These are phyloP conservation scores for Ilyonectria mors-panacis DNA, from an alignment of 2,329 filamentous ascomycete species.

Conservation along the genomic window DNA sequence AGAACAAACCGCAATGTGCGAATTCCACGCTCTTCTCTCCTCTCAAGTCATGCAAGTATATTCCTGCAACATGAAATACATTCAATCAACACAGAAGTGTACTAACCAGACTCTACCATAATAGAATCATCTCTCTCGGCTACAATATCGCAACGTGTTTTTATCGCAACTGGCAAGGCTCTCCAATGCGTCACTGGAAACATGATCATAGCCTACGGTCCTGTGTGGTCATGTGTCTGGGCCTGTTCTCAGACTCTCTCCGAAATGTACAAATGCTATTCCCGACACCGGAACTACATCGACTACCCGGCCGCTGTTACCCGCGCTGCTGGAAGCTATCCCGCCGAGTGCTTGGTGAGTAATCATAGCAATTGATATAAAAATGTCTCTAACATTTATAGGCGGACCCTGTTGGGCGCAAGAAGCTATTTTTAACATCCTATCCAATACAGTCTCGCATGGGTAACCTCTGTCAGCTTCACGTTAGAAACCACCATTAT, in stretches of 20 bases:
- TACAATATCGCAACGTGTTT: constrained; percentile 22
- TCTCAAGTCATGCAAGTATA: constrained; percentile 38
- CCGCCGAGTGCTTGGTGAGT: constrained; percentile 26
- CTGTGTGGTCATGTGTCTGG: constrained; percentile 23
- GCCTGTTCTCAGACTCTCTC: constrained; percentile 16
- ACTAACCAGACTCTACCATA: background rate
- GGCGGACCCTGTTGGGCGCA: no score
- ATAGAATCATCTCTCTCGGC: constrained; percentile 27
- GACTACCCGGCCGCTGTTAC: constrained; percentile 25
- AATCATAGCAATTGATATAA: no score
- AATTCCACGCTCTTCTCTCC: constrained; percentile 43
- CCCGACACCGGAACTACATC: constrained; percentile 24
- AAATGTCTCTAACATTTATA: no score
- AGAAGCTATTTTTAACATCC: no score
- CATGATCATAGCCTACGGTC: constrained; percentile 23
- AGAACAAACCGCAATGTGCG: constrained; percentile 31
- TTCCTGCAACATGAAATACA: constrained; percentile 26
- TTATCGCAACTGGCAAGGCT: constrained; percentile 28
- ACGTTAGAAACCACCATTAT: no score
- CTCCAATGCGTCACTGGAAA: constrained; percentile 14
- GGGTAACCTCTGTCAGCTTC: no score
- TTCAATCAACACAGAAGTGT: constrained; percentile 10
- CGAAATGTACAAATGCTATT: constrained; percentile 25
- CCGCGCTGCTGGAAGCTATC: no score
- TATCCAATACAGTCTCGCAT: no score